Evolutionary conservation across 768 basidiomycete species (phyloP), one percentile per base, ranked within the genome.

Genomic region (Termitomyces titanicus): DNA sequence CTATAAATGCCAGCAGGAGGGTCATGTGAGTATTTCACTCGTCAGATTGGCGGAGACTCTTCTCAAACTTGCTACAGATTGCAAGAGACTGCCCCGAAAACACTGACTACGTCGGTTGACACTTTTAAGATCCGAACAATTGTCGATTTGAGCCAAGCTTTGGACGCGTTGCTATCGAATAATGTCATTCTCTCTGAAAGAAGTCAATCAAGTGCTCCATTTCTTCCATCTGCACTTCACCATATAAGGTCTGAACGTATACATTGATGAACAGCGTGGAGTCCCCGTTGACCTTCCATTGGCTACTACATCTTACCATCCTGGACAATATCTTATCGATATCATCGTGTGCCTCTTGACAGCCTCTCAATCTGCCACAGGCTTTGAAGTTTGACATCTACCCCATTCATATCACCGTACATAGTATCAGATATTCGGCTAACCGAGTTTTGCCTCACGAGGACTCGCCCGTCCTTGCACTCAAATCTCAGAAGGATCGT

Each of bases 1-100:
- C 68, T 94, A 90, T 74, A 92, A 90, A 66, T 94, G 92, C 64
- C 86, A 89, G 66, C 83, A 86, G 68, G 88, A 90, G 69, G 92
- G 92, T 60, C 91, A 94, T 75, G 91, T 93, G 67, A 70, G 89
- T 76, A 25, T 46, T 13, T 42, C 24, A 5, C 20, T 39, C 37
- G 43, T 8, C 8, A 42, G 34, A 27, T 47, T 20, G 25, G 38
- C 24, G 27, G 10, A 42, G n/a, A 40, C 3, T 38, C 13, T 45
- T 51, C 61, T 25, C 63, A 55, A 46, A 37, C 44, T 7, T 48
- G 29, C 61, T 42, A 20, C 56, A 87, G 84, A 84, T 87, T 64
- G 83, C 84, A 42, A 77, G 82, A 69, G 84, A 86, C 48, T 87
- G 85, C 68, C 78, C 82, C 39, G 84, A 84, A 65, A 76, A 69